Evolutionary conservation across 2,329 filamentous ascomycete genomes (phyloP), one percentile per base, ranked within the genome.

Genomic region (Neopestalotiopsis sp.): DNA sequence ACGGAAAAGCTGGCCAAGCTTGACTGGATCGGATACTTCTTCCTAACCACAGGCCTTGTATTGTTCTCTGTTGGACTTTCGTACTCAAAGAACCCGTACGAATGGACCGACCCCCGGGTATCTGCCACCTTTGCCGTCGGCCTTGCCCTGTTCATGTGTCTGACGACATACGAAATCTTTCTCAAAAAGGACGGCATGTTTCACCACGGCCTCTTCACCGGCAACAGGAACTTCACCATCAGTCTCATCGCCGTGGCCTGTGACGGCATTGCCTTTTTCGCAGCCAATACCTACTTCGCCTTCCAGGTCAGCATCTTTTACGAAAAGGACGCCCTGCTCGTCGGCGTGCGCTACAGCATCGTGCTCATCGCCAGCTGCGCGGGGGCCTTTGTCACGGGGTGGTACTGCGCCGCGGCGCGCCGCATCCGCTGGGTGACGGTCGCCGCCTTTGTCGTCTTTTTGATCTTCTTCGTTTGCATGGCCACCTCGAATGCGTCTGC

Each of bases 281-380:
- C 80, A 0, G 78, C 77, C n/a, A 83, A 82, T 70, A 80, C 76
- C 67, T 83, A 83, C 73, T 83, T 83, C 53, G 77, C 80, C n/a
- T 82, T 80, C 63, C 74, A 83, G 72, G 74, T 76, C 64, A 74
- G 71, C 45, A 70, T 81, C 1, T 68, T 83, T 5, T 82, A 82
- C 68, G 80, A 82, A 68, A 73, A 73, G 0, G 80, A 82, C 67
- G 66, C 74, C 6, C 72, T 83, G 2, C 70, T 79, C 7, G 75
- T 77, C 2, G 77, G 77, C 9, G 70, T 76, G 1, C 75, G 79
- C 1, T 83, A 78, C 71, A 76, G 75, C 56, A 74, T 83, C 68
- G 76, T 72, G 40, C 76, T 81, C 66, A 72, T 81, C 5, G 68
- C 74, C 0, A 75, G 74, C 9, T 76, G 76, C n/a, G 61, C 79